Evolutionary conservation across 495 filamentous ascomycete genomes (phyloP).

Genomic region (Penicillium canariense): DNA sequence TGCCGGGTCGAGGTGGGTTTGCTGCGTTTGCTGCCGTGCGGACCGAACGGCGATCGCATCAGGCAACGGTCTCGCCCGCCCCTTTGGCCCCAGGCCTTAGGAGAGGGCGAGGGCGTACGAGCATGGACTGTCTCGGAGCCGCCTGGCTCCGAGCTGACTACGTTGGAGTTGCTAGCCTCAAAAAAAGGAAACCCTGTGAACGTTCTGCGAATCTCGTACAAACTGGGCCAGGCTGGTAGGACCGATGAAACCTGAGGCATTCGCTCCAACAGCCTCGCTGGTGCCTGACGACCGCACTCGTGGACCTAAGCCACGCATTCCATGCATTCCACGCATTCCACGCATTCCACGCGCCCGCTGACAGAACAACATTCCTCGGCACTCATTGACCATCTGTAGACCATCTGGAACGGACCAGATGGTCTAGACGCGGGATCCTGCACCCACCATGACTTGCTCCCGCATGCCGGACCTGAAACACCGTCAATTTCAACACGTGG

Average conservation of each 20-base stretch:
- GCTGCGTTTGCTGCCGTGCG: conserved; percentile 14
- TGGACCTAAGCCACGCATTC: conserved; percentile 2
- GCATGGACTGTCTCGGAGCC: conserved; percentile 8
- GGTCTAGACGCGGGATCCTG: not conserved
- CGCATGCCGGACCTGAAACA: conserved; percentile 9
- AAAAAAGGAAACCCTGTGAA: not conserved
- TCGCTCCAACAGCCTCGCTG: no score
- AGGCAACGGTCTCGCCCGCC: conserved; percentile 15
- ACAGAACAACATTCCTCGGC: not conserved
- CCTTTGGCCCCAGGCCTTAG: not conserved
- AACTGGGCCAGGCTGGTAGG: no score
- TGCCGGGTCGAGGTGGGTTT: conserved; percentile 4
- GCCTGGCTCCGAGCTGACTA: conserved; percentile 9
- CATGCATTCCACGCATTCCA: not conserved
- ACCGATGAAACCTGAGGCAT: no score
- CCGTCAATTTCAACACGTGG: conserved; percentile 13
- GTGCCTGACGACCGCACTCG: not conserved
- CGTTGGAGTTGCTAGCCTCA: not conserved
- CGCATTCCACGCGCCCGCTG: no score
- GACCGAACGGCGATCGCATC: conserved; percentile 26
- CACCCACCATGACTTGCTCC: not conserved
- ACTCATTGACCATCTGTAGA: not conserved
- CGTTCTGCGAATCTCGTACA: not conserved
- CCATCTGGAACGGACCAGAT: not conserved
- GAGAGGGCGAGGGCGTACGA: no score